A percentile compares a stretch with the other conserved stretches of the same genome.
phyloP scores from a whole-genome alignment of 169 alveolate species.

The Theileria parva region DNA sequence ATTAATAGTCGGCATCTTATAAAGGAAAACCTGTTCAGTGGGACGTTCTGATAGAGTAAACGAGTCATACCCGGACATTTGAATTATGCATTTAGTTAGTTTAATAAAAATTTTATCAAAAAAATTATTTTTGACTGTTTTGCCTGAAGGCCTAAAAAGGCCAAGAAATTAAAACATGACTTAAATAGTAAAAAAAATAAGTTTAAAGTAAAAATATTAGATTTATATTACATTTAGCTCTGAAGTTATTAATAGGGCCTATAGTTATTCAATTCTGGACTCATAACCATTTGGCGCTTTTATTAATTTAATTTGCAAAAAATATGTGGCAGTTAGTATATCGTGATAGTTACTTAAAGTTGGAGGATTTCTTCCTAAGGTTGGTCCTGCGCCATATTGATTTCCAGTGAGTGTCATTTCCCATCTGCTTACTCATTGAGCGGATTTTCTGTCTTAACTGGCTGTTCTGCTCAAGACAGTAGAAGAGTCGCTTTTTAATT shows the following conservation, averaged over 20 bases:
- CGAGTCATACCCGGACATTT: background rate
- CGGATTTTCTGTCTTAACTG: constrained; percentile 50
- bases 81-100: background rate
- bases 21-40: background rate
- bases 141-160: background rate
- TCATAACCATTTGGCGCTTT: background rate
- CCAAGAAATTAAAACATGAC: background rate
- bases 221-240: background rate
- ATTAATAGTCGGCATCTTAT: background rate
- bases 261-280: background rate
- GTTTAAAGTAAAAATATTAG: background rate
- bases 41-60: background rate
- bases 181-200: too few relatives aligned
- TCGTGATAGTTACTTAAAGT: background rate
- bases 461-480: constrained; percentile 48
- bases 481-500: constrained; percentile 51
- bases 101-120: too few relatives aligned
- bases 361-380: background rate
- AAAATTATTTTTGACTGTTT: background rate
- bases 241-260: background rate
- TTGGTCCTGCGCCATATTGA: constrained; percentile 35
- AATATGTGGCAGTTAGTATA: background rate
- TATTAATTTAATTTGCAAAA: too few relatives aligned
- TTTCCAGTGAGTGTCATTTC: constrained; percentile 58
- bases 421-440: constrained; percentile 43